Evolutionary conservation across 129 eudicot species (phyloP).

Genomic region (Erigeron canadensis): DNA sequence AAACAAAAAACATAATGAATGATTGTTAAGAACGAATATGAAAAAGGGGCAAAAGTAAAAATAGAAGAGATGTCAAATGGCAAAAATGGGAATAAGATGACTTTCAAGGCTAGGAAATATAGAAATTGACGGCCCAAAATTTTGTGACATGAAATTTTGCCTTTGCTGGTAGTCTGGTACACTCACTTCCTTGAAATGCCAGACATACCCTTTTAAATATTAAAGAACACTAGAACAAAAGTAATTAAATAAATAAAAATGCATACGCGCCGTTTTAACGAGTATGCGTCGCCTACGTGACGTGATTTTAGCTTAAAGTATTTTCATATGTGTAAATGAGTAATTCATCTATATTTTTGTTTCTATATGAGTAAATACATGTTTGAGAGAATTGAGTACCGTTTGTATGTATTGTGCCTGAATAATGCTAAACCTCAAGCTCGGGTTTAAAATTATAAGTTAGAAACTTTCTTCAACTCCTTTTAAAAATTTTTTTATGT

Average conservation of each 20-base stretch:
- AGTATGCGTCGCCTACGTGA: not conserved
- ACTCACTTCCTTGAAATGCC: not conserved
- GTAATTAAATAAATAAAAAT: not conserved
- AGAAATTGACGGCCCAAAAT: constrained; percentile 5
- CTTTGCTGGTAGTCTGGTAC: not conserved
- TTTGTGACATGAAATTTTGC: constrained; percentile 8
- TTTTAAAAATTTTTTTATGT: too few species aligned
- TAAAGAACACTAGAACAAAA: not conserved
- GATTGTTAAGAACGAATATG: not conserved
- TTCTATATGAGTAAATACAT: too few species aligned
- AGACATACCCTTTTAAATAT: not conserved
- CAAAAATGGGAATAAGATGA: not conserved
- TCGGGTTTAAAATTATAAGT: too few species aligned
- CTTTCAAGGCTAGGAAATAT: not conserved
- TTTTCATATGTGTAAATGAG: not conserved
- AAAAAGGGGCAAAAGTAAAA: constrained; percentile 15
- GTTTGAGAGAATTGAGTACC: too few species aligned
- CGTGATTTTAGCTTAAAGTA: not conserved
- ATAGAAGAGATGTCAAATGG: not conserved
- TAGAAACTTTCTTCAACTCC: too few species aligned
- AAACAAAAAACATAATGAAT: not conserved
- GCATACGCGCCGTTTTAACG: not conserved
- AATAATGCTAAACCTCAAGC: too few species aligned
- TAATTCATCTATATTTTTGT: too few species aligned
- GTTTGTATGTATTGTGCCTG: too few species aligned